Evolutionary conservation across 2,329 filamentous ascomycete genomes (phyloP).

Genomic region (Neonectria faginata): DNA sequence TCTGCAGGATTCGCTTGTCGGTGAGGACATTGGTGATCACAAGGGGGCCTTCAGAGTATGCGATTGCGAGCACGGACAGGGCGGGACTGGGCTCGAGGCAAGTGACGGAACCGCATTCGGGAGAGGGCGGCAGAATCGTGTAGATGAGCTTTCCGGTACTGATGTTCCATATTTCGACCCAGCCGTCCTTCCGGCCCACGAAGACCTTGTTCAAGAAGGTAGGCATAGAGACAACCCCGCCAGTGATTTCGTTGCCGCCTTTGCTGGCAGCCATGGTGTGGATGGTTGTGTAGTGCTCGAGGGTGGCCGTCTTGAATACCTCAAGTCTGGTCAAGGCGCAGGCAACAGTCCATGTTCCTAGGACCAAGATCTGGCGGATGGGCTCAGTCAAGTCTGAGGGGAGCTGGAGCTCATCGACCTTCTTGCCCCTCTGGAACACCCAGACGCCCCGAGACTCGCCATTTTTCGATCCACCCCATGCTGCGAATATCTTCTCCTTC

Average conservation of each 20-base stretch:
- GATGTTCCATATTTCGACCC: conserved; percentile 97
- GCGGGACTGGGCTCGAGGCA: conserved; percentile 87
- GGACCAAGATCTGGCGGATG: conserved; percentile 81
- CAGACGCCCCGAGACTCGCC: conserved; percentile 77
- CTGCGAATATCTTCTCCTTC: conserved; percentile 89
- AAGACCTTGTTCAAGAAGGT: conserved; percentile 98
- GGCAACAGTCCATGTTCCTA: conserved; percentile 92
- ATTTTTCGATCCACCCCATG: conserved; percentile 77
- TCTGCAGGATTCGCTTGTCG: conserved; percentile 77
- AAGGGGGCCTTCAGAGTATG: conserved; percentile 83
- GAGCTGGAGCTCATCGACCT: conserved; percentile 78
- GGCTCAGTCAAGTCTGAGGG: conserved; percentile 75
- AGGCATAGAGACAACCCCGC: conserved; percentile 86
- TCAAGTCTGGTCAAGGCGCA: conserved; percentile 81
- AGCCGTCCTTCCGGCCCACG: conserved; percentile 86
- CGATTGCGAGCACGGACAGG: conserved; percentile 86
- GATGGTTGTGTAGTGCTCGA: conserved; percentile 92
- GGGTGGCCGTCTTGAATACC: conserved; percentile 85
- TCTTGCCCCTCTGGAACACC: conserved; percentile 92
- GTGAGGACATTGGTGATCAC: conserved; percentile 84
- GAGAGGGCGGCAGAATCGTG: conserved; percentile 81
- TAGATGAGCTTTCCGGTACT: conserved; percentile 92
- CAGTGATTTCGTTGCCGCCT: conserved; percentile 77
- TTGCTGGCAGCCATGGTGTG: conserved; percentile 67
- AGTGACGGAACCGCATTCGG: conserved; percentile 83